Base-by-base conservation (phyloP, 208 protist genomes). In the Vickermania spadyakhi region DNA sequence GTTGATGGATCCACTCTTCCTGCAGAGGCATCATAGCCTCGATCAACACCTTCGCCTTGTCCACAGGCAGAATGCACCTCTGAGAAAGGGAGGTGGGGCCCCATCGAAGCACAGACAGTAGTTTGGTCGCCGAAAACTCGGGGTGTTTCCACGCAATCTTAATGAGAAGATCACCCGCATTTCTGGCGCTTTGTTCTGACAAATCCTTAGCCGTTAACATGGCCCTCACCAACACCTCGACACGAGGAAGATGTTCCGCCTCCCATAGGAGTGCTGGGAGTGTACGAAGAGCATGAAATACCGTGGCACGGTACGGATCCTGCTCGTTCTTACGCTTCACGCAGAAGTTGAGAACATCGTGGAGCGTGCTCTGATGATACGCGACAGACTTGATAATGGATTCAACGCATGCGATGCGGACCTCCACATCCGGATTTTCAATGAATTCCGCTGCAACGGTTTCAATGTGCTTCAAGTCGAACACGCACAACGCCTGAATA, bases 241-340 rank as follows among this genome's bases (percentile, higher is more conserved):
- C 71, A 13, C 55, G 23, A 29, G 7, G 21, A 27, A 70, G 22
- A 26, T 72, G 56, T 0, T 66, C 11, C 3, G 64, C 18, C 18
- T 25, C 18, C 72, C 72, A 77, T 50, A 66, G 62, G 7, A 28
- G 49, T 3, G 5, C 22, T 1, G 66, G 62, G 1, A 77, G 59
- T 0, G 23, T 52, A 1, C 22, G 31, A 56, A 56, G 66, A 11
- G 60, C 67, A 7, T 26, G 3, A 5, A 64, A 58, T 60, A 77
- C 64, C 14, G 56, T n/a, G 1, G 0, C 2, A 13, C 53, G 55
- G 52, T 61, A 77, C 22, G 52, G 45, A 51, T 77, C 71, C 49
- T 77, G 66, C 54, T 77, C 72, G 1, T 77, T 72, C 0, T 30
- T 53, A 1, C 72, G 72, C 27, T 42, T 21, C 3, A 61, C 55